Conservation (phyloP, 495 filamentous ascomycete genomes). For the Penicillium bovifimosum region DNA sequence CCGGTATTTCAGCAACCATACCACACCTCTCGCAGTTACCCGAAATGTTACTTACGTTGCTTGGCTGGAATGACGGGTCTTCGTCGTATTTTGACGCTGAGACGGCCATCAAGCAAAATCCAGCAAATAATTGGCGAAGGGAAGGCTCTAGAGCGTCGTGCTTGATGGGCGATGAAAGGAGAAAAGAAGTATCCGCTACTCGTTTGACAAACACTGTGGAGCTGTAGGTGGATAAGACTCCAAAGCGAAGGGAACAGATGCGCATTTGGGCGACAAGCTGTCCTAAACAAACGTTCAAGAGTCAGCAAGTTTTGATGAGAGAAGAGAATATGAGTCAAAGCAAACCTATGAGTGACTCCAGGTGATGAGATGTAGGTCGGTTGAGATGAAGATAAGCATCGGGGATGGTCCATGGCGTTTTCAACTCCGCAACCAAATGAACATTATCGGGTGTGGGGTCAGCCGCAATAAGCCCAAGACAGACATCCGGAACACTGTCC, state of each 20-base stretch:
- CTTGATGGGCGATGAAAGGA: not conserved
- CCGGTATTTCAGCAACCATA: too few relatives aligned
- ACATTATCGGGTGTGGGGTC: not conserved
- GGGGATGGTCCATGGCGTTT: slow-evolving; percentile 1
- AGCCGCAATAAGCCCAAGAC: not conserved
- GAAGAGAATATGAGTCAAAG: not conserved
- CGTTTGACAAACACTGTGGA: slow-evolving; percentile 4
- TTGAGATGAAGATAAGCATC: not conserved
- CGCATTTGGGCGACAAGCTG: slow-evolving; percentile 3
- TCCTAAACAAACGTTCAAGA: not conserved
- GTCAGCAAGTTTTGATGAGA: not conserved
- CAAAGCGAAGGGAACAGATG: not conserved
- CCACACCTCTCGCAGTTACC: too few relatives aligned
- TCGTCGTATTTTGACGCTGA: not conserved
- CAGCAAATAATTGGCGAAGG: not conserved
- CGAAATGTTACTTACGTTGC: too few relatives aligned
- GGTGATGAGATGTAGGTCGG: not conserved
- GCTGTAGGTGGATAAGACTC: slow-evolving; percentile 1
- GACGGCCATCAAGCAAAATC: slow-evolving; percentile 1
- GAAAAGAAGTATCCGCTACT: not conserved
- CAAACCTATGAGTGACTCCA: not conserved
- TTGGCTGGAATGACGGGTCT: not conserved
- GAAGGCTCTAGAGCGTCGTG: not conserved
- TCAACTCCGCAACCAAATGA: slow-evolving; percentile 3
- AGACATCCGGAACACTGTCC: slow-evolving; percentile 1